Evolutionary conservation across 78 protist species (phyloP).

Genomic region (Dictyostelium firmibasis): DNA sequence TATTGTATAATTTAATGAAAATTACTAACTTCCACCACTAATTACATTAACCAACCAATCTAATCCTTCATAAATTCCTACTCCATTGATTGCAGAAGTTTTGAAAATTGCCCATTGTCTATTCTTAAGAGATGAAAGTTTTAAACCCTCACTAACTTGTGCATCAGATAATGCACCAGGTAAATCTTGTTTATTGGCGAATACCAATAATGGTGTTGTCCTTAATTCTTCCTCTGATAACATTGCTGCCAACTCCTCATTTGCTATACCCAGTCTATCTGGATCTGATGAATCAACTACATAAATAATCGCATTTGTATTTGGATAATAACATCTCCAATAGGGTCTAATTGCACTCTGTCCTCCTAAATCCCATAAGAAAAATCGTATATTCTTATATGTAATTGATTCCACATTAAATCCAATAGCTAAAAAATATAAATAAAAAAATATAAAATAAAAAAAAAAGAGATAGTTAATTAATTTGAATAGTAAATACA

Average conservation of each 20-base stretch:
- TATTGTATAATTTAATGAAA: background rate
- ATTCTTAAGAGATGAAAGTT: slow-evolving; percentile 50
- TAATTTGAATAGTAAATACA: too few relatives aligned
- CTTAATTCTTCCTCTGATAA: slow-evolving; percentile 93
- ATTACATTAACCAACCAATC: slow-evolving; percentile 87
- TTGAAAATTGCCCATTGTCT: slow-evolving; percentile 92
- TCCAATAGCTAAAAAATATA: slow-evolving; percentile 90
- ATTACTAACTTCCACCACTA: background rate
- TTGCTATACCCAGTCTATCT: slow-evolving; percentile 91
- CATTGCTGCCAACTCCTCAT: slow-evolving; percentile 90
- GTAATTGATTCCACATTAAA: slow-evolving; percentile 97
- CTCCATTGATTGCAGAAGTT: slow-evolving; percentile 92
- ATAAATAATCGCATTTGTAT: slow-evolving; percentile 97
- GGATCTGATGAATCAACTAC: slow-evolving; percentile 94
- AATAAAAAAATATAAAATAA: too few relatives aligned
- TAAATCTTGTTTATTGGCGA: slow-evolving; percentile 96
- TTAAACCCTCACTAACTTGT: slow-evolving; percentile 59
- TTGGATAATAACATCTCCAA: slow-evolving; percentile 98
- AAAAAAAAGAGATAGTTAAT: too few relatives aligned
- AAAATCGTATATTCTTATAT: slow-evolving; percentile 93
- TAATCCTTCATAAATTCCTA: slow-evolving; percentile 94
- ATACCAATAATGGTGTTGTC: slow-evolving; percentile 90
- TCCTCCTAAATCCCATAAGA: slow-evolving; percentile 93
- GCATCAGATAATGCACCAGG: slow-evolving; percentile 86
- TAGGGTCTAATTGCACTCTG: slow-evolving; percentile 93